Evolutionary conservation across 2,329 filamentous ascomycete species (phyloP), one percentile per base, ranked within the genome.

Genomic region (Drechslerella coelobrocha): DNA sequence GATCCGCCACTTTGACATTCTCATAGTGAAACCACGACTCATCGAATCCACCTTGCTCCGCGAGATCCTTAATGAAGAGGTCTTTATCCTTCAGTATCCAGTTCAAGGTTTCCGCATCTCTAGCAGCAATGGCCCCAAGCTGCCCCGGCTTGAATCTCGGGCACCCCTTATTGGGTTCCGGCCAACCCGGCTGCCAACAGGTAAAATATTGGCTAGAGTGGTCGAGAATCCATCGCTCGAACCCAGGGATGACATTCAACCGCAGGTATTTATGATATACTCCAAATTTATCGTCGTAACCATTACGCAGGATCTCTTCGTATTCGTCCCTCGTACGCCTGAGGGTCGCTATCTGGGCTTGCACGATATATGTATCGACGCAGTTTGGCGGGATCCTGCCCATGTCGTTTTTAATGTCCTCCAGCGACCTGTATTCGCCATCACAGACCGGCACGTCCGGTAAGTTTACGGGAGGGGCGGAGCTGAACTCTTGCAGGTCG

Each of bases 401-500:
- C 27, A 37, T 31, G 19, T 62, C 60, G 23, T 47, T 47, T 7
- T 47, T 24, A 23, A 62, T 26, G 2, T 62, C 50, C 2, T 62
- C 60, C 1, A 62, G 29, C 10, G 50, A 54, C 21, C 34, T 29
- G 27, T 62, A 55, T 12, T 12, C 23, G 6, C 21, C 45, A 26
- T 48, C 41, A 10, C 55, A 59, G 27, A 29, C 17, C n/a, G 55
- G 17, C 9, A 50, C 24, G 37, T 7, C 50, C 37, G 45, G 37
- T 45, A 26, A 31, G 29, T 6, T 12, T 31, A 6, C 6, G 29
- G 12, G 6, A 12, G 29, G 6, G 29, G 29, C 29, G 29, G n/a
- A n/a, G n/a, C n/a, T 50, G 39, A 54, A 54, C 2, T 34, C 34
- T 55, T 62, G 60, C 14, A 62, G 43, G 17, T 62, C 60, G 45